phyloP scores from a whole-genome alignment of 192 early-diverging fungal genomes.

The Coemansia sp. region DNA sequence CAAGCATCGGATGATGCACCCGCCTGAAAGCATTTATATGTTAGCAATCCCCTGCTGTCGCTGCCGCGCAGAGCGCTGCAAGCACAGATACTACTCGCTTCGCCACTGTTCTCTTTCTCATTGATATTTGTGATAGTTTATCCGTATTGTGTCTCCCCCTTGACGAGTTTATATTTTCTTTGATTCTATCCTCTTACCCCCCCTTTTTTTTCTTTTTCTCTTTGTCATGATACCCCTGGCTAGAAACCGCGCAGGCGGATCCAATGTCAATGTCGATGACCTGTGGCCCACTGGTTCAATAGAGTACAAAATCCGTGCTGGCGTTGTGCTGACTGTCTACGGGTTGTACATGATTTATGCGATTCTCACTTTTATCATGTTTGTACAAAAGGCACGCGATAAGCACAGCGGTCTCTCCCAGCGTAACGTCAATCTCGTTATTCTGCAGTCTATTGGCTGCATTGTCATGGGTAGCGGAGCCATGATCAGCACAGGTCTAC shows the following conservation, averaged over 20 bases:
- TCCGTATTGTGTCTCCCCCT: not conserved
- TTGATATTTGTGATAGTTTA: not conserved
- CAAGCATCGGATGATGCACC: not conserved
- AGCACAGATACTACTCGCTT: not conserved
- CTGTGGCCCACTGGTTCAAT: constrained; percentile 15
- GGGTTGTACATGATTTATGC: constrained; percentile 25
- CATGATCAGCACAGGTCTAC: constrained; percentile 32
- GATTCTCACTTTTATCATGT: constrained; percentile 31
- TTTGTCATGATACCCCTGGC: not conserved
- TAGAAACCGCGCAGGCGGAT: not conserved
- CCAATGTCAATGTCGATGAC: constrained; percentile 7
- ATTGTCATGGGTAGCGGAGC: constrained; percentile 19
- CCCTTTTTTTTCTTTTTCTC: not conserved
- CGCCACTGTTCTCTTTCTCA: not conserved
- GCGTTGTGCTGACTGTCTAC: constrained; percentile 23
- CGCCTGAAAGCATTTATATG: not conserved
- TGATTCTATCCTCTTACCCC: too few species aligned
- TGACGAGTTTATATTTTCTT: constrained; percentile 2
- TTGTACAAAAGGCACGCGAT: constrained; percentile 39
- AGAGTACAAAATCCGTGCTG: constrained; percentile 35
- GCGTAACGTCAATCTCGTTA: constrained; percentile 23
- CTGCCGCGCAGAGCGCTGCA: not conserved
- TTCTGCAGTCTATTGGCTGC: constrained; percentile 23
- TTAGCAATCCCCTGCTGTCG: not conserved
- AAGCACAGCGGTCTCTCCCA: constrained; percentile 45